Base-by-base conservation (phyloP, 345 rosid species). In the Eucalyptus cladocalyx region DNA sequence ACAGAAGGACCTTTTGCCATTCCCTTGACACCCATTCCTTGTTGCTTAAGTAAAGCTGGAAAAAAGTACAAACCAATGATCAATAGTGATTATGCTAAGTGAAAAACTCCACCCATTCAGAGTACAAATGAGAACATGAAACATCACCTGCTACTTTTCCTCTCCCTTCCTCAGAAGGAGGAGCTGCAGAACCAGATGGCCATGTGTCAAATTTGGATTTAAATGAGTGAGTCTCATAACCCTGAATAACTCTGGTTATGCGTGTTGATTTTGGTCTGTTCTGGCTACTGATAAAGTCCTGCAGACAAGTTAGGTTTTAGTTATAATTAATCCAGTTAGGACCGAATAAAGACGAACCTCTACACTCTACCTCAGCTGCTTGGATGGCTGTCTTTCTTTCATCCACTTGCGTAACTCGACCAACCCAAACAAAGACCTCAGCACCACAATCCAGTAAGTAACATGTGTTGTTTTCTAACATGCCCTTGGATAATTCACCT, bases 361-460 rank as follows among this genome's bases (percentile, higher is more conserved):
- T 76, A 58, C 30, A 60, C 88, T 88, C 80, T 91, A 98, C 99
- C 99, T 98, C 99, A 86, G 96, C 97, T 90, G 92, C 93, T 94
- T 93, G 95, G 92, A 90, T 91, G 90, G 98, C 99, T 80, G 92
- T 91, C 94, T 98, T 98, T 92, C 99, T 96, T 92, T 96, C 99
- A 90, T 98, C 99, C 92, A 98, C 95, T 91, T 95, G 98, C 87
- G 99, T 98, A 91, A 92, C 93, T 91, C 99, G 98, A 89, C 99
- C 99, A 95, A 96, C 95, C 99, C 99, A 98, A 92, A 98, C 93
- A 95, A 95, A 97, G 89, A 98, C 87, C 94, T 96, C 99, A 90
- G 95, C 92, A 50, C 99, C 99, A 88, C 98, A 95, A 91, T 98
- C 99, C 91, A 96, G 90, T 42, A 96, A 89, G 91, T 94, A 97